Conservation (phyloP, 768 basidiomycete species). For the Arthromyces matolae region DNA sequence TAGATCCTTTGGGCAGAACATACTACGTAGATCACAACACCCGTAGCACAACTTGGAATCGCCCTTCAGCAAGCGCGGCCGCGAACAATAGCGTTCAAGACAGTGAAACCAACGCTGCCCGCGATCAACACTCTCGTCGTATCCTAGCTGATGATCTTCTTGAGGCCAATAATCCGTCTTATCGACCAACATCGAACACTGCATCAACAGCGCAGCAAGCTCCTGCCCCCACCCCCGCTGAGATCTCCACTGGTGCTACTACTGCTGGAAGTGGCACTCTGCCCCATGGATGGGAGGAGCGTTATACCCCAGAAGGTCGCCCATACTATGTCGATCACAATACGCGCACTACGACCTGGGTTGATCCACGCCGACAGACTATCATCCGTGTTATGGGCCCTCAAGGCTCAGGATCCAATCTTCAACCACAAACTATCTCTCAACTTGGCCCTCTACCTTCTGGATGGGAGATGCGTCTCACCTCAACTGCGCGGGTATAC, state of each 20-base stretch:
- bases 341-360: conserved; percentile 99
- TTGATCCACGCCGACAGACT: conserved; percentile 95
- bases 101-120: conserved; percentile 78
- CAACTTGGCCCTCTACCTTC: conserved; percentile 96
- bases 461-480: conserved; percentile 99
- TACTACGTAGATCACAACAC: conserved; percentile 99
- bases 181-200: conserved; percentile 27
- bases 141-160: conserved; percentile 83
- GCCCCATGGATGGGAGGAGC: conserved; percentile 98
- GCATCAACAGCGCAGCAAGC: conserved; percentile 18
- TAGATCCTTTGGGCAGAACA: conserved; percentile 91
- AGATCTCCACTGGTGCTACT: conserved; percentile 42
- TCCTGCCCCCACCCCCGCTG: conserved; percentile 31
- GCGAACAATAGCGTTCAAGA: conserved; percentile 70
- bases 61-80: conserved; percentile 76
- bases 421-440: conserved; percentile 93
- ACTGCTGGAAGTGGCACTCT: conserved; percentile 80
- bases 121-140: conserved; percentile 82
- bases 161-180: conserved; percentile 57
- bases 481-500: conserved; percentile 95
- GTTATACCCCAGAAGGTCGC: conserved; percentile 96
- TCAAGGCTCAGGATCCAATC: conserved; percentile 78
- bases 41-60: conserved; percentile 95
- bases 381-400: conserved; percentile 97
- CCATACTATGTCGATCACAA: conserved; percentile 99